phyloP scores from a whole-genome alignment of 2,329 filamentous ascomycete genomes.

The Talaromyces rugulosus region DNA sequence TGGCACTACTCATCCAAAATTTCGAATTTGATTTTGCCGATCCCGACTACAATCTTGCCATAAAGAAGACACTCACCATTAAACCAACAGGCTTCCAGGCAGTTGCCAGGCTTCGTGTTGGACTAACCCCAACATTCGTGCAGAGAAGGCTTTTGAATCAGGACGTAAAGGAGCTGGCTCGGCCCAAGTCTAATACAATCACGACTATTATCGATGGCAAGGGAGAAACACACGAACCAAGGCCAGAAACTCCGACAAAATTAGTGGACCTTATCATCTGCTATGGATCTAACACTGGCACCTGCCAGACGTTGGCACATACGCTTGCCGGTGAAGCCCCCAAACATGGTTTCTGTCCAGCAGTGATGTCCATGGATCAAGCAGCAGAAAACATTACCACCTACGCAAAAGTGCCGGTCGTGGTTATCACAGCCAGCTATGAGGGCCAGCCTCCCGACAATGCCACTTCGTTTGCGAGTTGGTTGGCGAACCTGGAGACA shows the following conservation, averaged over 20 bases:
- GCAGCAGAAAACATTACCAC: not conserved
- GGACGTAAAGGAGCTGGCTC: not conserved
- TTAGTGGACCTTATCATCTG: not conserved
- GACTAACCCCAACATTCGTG: not conserved
- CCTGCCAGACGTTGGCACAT: not conserved
- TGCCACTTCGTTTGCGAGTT: not conserved
- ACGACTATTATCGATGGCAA: not conserved
- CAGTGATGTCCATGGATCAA: not conserved
- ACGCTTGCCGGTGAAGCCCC: not conserved
- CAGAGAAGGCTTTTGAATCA: not conserved
- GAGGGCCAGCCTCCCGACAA: not conserved
- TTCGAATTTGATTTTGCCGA: not conserved
- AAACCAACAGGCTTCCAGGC: not conserved
- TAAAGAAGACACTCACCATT: not conserved
- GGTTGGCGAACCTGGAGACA: not conserved
- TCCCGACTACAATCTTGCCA: not conserved
- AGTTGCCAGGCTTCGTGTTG: not conserved
- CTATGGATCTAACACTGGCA: not conserved
- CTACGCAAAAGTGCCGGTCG: not conserved
- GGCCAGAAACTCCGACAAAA: not conserved
- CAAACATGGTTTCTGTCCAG: not conserved
- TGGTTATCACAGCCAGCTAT: not conserved
- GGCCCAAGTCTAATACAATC: not conserved
- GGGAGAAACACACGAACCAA: not conserved
- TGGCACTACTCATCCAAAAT: not conserved